These are phyloP conservation scores for Candida krabiensis DNA, from an alignment of 805 yeast genomes.

Conservation along the genomic window DNA sequence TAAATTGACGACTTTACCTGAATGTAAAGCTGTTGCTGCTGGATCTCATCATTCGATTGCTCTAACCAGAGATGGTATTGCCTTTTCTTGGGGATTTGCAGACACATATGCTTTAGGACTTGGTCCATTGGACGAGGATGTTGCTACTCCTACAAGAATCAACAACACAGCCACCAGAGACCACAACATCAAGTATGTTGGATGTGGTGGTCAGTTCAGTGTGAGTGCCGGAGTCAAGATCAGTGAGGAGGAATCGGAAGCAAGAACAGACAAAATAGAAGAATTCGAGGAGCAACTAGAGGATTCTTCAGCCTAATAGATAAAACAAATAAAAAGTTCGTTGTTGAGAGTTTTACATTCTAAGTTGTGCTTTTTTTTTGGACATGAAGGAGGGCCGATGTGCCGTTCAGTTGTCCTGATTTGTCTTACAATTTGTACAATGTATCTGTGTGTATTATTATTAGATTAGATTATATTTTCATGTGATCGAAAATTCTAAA, in stretches of 20 bases:
- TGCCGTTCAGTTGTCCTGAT: too few relatives aligned
- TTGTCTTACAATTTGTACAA: too few relatives aligned
- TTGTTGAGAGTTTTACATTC: too few relatives aligned
- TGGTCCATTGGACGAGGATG: constrained; percentile 82
- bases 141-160: constrained; percentile 84
- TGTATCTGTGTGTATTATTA: too few relatives aligned
- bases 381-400: too few relatives aligned
- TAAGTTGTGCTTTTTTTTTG: too few relatives aligned
- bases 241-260: constrained; percentile 52
- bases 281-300: constrained; percentile 42
- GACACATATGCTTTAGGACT: constrained; percentile 96
- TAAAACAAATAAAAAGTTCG: too few relatives aligned
- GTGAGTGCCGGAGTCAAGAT: constrained; percentile 77
- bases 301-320: too few relatives aligned
- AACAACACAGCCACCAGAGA: constrained; percentile 90
- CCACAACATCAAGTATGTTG: constrained; percentile 66
- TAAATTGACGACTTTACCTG: constrained; percentile 56
- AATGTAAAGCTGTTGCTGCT: constrained; percentile 59
- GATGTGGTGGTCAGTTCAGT: constrained; percentile 98
- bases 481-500: too few relatives aligned
- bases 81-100: constrained; percentile 96
- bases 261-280: constrained; percentile 51
- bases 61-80: constrained; percentile 77
- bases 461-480: too few relatives aligned
- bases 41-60: constrained; percentile 96